These are phyloP conservation scores for Trichoderma oligosporum DNA, from an alignment of 2,329 filamentous ascomycete species.

Conservation along the genomic window DNA sequence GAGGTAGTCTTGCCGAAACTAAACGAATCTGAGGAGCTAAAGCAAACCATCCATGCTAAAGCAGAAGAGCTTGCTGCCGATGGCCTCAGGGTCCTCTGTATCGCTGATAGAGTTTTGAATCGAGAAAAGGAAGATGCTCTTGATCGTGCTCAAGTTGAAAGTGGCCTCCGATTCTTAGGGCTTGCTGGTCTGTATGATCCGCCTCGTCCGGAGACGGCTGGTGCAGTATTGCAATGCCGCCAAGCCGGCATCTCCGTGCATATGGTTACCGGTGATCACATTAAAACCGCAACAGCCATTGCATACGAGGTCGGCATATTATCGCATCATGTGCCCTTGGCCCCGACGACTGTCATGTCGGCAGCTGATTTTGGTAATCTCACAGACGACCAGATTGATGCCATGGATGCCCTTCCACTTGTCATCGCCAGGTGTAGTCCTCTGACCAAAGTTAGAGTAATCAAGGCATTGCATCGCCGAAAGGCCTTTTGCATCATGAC, in stretches of 20 bases:
- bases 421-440: slow-evolving; percentile 69
- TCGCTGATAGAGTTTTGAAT: slow-evolving; percentile 52
- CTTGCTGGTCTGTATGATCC: slow-evolving; percentile 71
- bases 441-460: slow-evolving; percentile 70
- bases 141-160: slow-evolving; percentile 53
- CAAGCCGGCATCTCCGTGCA: slow-evolving; percentile 62
- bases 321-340: slow-evolving; percentile 33
- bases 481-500: slow-evolving; percentile 70
- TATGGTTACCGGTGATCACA: slow-evolving; percentile 68
- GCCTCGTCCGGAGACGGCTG: slow-evolving; percentile 62
- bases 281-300: slow-evolving; percentile 63
- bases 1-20: slow-evolving; percentile 55
- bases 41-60: slow-evolving; percentile 44
- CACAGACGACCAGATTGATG: slow-evolving; percentile 59
- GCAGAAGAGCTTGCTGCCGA: slow-evolving; percentile 57
- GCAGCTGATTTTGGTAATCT: slow-evolving; percentile 61
- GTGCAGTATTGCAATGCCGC: slow-evolving; percentile 56
- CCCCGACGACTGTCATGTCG: slow-evolving; percentile 52
- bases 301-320: slow-evolving; percentile 63
- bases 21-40: slow-evolving; percentile 44
- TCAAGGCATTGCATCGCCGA: slow-evolving; percentile 67
- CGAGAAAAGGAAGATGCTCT: slow-evolving; percentile 36
- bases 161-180: slow-evolving; percentile 60
- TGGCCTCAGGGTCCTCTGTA: slow-evolving; percentile 65
- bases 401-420: slow-evolving; percentile 56